A percentile compares a stretch with the other conserved stretches of the same genome.
Conservation (phyloP, 2,329 filamentous ascomycete genomes). For the Colletotrichum acutatum region DNA sequence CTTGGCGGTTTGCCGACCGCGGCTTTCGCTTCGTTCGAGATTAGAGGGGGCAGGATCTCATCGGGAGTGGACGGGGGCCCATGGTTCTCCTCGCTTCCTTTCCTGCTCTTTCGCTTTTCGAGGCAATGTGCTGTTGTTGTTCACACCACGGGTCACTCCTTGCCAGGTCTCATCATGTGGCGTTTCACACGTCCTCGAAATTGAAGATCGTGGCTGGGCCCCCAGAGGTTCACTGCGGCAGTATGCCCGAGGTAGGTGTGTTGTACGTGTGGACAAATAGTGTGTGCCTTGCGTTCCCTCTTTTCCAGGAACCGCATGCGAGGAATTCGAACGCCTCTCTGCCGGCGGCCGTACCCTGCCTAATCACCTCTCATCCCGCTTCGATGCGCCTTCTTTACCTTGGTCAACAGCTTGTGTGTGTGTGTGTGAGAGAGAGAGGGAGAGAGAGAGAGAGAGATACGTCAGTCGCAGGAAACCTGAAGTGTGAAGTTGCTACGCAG, state of each 20-base stretch:
- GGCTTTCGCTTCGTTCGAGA: slow-evolving; percentile 10
- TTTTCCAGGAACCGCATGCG: slow-evolving; percentile 4
- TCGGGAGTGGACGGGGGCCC: not conserved
- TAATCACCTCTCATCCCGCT: slow-evolving; percentile 6
- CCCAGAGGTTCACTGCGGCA: not conserved
- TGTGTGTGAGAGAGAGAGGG: too few species aligned
- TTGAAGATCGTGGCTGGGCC: slow-evolving; percentile 26
- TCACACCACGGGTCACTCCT: not conserved
- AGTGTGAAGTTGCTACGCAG: not conserved
- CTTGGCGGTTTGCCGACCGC: slow-evolving; percentile 21
- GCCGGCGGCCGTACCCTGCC: not conserved
- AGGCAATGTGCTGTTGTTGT: not conserved
- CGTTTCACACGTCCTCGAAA: slow-evolving; percentile 12
- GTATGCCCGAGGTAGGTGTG: slow-evolving; percentile 11
- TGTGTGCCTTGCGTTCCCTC: not conserved
- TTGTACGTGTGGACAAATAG: not conserved
- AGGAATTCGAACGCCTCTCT: not conserved
- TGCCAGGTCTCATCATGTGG: slow-evolving; percentile 2
- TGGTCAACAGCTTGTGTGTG: not conserved
- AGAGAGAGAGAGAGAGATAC: slow-evolving; percentile 6
- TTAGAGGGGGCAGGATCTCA: not conserved
- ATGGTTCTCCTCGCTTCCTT: not conserved
- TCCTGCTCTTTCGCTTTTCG: not conserved
- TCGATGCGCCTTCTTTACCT: slow-evolving; percentile 7
- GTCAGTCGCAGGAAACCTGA: slow-evolving; percentile 17